phyloP scores from a whole-genome alignment of 2,329 filamentous ascomycete species.

The Xylaria sp. region DNA sequence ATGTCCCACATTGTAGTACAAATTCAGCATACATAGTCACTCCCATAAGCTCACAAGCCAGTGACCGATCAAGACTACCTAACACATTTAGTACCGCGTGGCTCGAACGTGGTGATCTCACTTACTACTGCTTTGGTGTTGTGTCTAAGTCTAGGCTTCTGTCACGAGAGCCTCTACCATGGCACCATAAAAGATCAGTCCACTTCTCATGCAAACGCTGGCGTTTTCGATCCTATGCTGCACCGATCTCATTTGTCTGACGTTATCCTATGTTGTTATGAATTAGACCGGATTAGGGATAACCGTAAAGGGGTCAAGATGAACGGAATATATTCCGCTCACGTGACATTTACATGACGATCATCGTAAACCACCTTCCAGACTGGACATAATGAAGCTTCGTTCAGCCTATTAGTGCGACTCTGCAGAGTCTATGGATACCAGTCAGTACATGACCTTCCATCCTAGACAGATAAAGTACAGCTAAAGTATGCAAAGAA shows the following conservation, averaged over 20 bases:
- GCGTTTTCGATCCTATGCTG: too few species aligned
- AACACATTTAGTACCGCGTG: too few species aligned
- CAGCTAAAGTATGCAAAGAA: constrained; percentile 1
- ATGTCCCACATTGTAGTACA: neutral
- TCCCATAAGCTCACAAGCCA: too few species aligned
- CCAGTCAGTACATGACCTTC: constrained; percentile 14
- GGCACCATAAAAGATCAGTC: too few species aligned
- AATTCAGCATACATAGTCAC: neutral
- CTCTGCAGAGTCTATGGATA: neutral
- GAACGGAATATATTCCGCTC: constrained; percentile 32
- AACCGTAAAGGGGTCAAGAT: neutral
- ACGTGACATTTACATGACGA: constrained; percentile 12
- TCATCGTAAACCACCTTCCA: constrained; percentile 27
- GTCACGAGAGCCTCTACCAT: neutral
- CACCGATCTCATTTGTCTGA: too few species aligned
- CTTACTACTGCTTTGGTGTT: neutral
- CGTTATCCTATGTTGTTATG: too few species aligned
- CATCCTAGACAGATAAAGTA: constrained; percentile 8
- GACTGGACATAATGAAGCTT: constrained; percentile 11
- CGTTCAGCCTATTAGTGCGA: neutral
- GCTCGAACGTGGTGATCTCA: neutral
- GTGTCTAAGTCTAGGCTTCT: neutral
- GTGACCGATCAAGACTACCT: too few species aligned
- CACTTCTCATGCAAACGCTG: too few species aligned
- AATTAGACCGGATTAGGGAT: neutral